phyloP scores from a whole-genome alignment of 495 filamentous ascomycete species.

The Astrothelium subdiscretum region DNA sequence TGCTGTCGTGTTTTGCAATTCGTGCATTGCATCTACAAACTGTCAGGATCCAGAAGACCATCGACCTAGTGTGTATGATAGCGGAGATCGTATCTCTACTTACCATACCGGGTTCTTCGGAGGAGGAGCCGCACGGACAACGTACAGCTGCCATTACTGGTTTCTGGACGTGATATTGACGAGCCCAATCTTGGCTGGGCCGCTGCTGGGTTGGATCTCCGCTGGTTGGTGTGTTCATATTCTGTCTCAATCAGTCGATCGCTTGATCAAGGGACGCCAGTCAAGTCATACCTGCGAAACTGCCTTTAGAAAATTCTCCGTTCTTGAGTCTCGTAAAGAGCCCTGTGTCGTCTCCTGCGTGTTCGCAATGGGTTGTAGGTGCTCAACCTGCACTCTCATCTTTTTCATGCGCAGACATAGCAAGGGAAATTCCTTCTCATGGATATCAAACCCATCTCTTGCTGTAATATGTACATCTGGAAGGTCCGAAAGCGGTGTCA shows the following conservation, averaged over 20 bases:
- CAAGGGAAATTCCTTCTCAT: background rate
- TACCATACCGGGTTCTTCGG: background rate
- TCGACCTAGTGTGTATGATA: no score
- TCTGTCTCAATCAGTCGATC: background rate
- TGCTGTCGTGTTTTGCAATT: background rate
- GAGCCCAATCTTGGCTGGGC: background rate
- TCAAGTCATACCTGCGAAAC: background rate
- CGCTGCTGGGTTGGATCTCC: background rate
- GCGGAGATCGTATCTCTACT: background rate
- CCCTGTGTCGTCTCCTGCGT: background rate
- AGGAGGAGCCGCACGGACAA: background rate
- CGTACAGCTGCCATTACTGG: background rate
- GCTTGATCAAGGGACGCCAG: background rate
- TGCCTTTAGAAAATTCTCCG: background rate
- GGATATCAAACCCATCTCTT: background rate
- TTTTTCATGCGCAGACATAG: background rate
- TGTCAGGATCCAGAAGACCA: no score
- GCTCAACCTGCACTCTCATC: background rate
- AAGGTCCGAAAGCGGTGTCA: background rate
- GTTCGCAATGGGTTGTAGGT: background rate
- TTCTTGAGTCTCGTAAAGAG: background rate
- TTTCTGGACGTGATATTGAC: background rate
- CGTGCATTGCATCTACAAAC: background rate
- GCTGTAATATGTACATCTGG: background rate
- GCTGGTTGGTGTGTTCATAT: background rate